Evolutionary conservation across 352 stramenopile species (phyloP).

Genomic region (Globisporangium megalacanthum): DNA sequence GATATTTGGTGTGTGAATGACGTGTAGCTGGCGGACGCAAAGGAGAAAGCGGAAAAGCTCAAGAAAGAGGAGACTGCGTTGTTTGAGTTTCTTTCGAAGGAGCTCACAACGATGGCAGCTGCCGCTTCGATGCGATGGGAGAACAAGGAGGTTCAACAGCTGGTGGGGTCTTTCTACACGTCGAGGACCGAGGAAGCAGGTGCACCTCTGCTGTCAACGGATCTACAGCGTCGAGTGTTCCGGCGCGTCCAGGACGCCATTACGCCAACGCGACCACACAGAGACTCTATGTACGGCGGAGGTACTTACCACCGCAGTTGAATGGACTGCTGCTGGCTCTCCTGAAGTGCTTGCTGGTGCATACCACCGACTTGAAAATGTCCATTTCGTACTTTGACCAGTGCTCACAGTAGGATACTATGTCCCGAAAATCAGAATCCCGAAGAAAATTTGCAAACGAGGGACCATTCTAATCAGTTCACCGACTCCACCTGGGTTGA

Average conservation of each 20-base stretch:
- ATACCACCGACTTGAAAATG: too few relatives aligned
- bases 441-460: too few relatives aligned
- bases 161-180: constrained; percentile 9
- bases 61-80: constrained; percentile 19
- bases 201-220: constrained; percentile 19
- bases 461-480: too few relatives aligned
- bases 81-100: constrained; percentile 26
- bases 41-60: constrained; percentile 12
- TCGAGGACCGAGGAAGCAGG: constrained; percentile 17
- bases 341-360: too few relatives aligned
- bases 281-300: constrained; percentile 16
- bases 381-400: too few relatives aligned
- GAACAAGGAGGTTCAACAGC: constrained; percentile 5
- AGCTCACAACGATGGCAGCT: constrained; percentile 13
- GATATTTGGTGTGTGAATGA: neutral
- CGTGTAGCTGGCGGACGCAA: constrained; percentile 24
- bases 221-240: constrained; percentile 22
- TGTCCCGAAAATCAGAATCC: too few relatives aligned
- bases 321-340: too few relatives aligned
- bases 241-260: constrained; percentile 12
- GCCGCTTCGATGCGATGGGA: constrained; percentile 12
- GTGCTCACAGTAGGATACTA: too few relatives aligned
- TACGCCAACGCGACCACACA: constrained; percentile 6
- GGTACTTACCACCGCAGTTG: neutral
- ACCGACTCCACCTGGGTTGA: too few relatives aligned